These are phyloP conservation scores for Nyssa sinensis DNA, from an alignment of 148 eudicot species.

Conservation along the genomic window DNA sequence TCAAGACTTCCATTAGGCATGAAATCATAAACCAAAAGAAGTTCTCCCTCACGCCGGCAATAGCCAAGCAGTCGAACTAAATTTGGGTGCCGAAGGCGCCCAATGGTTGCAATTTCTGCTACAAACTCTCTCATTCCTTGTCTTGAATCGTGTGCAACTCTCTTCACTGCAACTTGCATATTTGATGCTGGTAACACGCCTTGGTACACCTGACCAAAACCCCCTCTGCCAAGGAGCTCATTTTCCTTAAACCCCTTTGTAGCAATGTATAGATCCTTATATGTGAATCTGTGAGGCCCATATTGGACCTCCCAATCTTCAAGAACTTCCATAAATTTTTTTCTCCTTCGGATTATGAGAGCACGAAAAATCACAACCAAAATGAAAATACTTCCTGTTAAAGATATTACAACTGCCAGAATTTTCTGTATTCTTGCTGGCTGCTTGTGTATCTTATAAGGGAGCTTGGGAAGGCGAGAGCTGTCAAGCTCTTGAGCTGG, in stretches of 20 bases:
- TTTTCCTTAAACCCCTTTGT: background rate
- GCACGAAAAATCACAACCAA: no score
- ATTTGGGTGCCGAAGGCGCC: background rate
- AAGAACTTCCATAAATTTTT: background rate
- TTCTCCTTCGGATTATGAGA: background rate
- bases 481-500: background rate
- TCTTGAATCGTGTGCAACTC: constrained; percentile 3
- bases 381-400: background rate
- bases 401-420: background rate
- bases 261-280: no score
- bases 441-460: background rate
- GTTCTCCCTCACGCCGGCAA: constrained; percentile 7
- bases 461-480: background rate
- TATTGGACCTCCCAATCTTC: constrained; percentile 16
- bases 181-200: background rate
- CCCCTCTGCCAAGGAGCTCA: constrained; percentile 6
- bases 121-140: constrained; percentile 13
- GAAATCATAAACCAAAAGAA: constrained; percentile 4
- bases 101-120: constrained; percentile 13
- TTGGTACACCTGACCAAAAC: constrained; percentile 3
- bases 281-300: background rate
- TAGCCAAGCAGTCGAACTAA: constrained; percentile 4
- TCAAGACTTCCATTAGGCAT: constrained; percentile 2
- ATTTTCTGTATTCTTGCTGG: background rate
- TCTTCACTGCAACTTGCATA: background rate